Base-by-base conservation (phyloP, 768 basidiomycete species). In the Mycena albidolilacea region DNA sequence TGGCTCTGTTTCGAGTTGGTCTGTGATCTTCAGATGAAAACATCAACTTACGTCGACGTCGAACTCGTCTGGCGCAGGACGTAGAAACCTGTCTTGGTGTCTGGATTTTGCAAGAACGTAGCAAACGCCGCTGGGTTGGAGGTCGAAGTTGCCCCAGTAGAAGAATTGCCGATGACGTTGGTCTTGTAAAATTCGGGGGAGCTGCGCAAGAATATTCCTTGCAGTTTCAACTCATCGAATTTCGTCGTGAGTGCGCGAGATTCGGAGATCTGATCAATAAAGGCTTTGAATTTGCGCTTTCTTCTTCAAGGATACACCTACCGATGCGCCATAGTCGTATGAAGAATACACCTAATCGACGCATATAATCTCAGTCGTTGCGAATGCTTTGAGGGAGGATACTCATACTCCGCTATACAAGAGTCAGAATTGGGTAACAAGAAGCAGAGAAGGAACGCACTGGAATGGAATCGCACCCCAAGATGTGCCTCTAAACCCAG, bases 381-480 rank as follows among this genome's bases (percentile, higher is more conserved):
- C 2, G 7, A 14, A 4, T 11, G 14, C 2, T 23, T 50, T 5
- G 57, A 48, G 35, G 30, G 41, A 21, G 21, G 14, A 55, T 38
- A 21, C 19, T 14, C 38, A 23, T 64, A 70, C 69, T 11, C 73
- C 73, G 65, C 57, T 61, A 67, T 75, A 72, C 41, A 77, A 70
- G 30, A 9, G 12, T 35, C 50, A 67, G 41, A n/a, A 43, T 41
- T 8, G 12, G 23, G 5, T 37, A 17, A 23, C 11, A n/a, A 14
- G 10, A 23, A 64, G 43, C 12, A 48, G 61, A 73, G 50, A 55
- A 55, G 78, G 91, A 17, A 93, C 95, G 10, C 91, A 93, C 15
- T 89, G 94, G 84, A 90, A 93, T 1, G 95, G 92, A 54, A 96
- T 84, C 11, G 87, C 92, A 50, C 93, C 95, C 94, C 94, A 96